Conservation (phyloP, 108 stramenopile genomes). For the Cylindrotheca closterium region DNA sequence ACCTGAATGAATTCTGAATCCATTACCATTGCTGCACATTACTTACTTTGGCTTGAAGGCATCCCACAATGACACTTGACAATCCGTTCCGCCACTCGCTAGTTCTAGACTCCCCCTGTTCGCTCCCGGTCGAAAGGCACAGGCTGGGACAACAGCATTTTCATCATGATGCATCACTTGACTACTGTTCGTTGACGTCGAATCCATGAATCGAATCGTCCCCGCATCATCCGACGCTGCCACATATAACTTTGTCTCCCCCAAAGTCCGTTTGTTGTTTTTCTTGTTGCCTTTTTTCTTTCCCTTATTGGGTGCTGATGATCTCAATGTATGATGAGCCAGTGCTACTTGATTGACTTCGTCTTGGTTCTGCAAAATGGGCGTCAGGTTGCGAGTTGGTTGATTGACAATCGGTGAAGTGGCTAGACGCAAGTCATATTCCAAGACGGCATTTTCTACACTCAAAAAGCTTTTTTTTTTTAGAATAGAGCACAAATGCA, state of each 20-base stretch:
- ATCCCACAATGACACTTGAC: slow-evolving; percentile 76
- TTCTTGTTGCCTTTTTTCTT: background rate
- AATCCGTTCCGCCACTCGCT: slow-evolving; percentile 80
- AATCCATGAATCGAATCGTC: slow-evolving; percentile 50
- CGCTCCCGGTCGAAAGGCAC: slow-evolving; percentile 57
- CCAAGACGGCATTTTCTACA: slow-evolving; percentile 33
- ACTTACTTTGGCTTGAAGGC: slow-evolving; percentile 42
- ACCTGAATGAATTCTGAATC: background rate
- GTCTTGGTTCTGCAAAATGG: slow-evolving; percentile 36
- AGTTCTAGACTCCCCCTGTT: slow-evolving; percentile 36
- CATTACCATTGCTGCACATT: background rate
- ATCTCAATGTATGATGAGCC: slow-evolving; percentile 3
- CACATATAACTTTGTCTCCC: slow-evolving; percentile 22
- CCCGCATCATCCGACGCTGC: slow-evolving; percentile 73
- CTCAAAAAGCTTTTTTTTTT: slow-evolving; percentile 29
- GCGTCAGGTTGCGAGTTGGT: slow-evolving; percentile 24
- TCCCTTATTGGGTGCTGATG: slow-evolving; percentile 11
- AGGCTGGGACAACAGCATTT: slow-evolving; percentile 55
- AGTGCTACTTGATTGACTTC: slow-evolving; percentile 53
- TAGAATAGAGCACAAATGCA: background rate
- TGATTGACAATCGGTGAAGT: slow-evolving; percentile 29
- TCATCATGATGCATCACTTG: slow-evolving; percentile 53
- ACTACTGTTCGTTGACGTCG: slow-evolving; percentile 7
- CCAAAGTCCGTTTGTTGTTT: background rate
- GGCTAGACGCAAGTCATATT: slow-evolving; percentile 47